Evolutionary conservation across 768 basidiomycete genomes (phyloP), one percentile per base, ranked within the genome.

Genomic region (Phallus indusiatus): DNA sequence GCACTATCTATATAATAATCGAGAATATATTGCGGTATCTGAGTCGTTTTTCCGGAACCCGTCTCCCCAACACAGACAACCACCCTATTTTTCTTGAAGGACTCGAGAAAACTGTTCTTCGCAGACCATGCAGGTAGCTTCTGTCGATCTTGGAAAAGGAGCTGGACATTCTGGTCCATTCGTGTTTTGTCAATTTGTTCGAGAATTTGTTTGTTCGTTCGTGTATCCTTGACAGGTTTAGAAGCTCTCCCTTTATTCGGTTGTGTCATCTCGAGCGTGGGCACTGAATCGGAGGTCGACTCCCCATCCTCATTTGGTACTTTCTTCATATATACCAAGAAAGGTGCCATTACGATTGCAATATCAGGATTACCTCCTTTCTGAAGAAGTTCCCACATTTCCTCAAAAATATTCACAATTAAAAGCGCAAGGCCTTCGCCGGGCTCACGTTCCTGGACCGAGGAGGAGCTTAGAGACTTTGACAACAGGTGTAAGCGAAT

Each of bases 31-130:
- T 94, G 90, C 14, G 94, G 94, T 7, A 94, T 86, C 86, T 94
- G 91, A 0, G 91, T 94, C 1, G 91, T 94, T 71, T 97, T 97
- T 24, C 94, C 94, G 54, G 87, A 91, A 53, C 94, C 88, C 54
- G 90, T 93, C 71, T 95, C 94, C 48, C 94, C 94, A 5, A 94
- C 88, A 0, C 96, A 86, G 0, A 97, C 80, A 1, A 94, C 79
- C 2, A 86, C 88, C 52, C 84, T 75, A 64, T 81, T 82, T 10
- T 67, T 71, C 37, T 80, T 74, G 9, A 96, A 72, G 20, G 76
- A 67, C 14, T 73, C 57, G 51, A 93, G 70, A 63, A 96, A 90
- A 14, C 78, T 73, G 20, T 81, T 77, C 66, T 79, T 79, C 11
- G 82, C 80, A 21, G 76, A 67, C 72, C 87, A 95, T 1, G 92